Percentiles rank a stretch among this genome's conserved stretches.
These are phyloP conservation scores for Pichia sp. DNA, from an alignment of 1,139 yeast genomes.

Conservation along the genomic window DNA sequence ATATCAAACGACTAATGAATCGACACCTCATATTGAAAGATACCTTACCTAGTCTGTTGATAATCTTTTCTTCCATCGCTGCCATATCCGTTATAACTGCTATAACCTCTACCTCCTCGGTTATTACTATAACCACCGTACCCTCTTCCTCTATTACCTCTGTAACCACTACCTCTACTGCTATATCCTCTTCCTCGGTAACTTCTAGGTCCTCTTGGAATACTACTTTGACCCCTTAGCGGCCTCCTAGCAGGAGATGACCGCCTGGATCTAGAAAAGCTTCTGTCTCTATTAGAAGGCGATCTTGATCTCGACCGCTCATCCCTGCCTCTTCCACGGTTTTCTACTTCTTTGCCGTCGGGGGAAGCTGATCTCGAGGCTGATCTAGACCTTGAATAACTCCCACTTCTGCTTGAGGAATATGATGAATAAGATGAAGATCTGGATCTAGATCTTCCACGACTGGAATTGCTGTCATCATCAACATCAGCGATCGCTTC, in stretches of 20 bases:
- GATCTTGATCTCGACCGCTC: constrained; percentile 13
- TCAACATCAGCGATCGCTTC: constrained; percentile 18
- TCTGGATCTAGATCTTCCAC: constrained; percentile 21
- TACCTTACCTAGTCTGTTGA: neutral
- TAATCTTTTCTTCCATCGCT: neutral
- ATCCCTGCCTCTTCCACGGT: neutral
- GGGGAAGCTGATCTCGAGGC: constrained; percentile 20
- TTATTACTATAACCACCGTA: neutral
- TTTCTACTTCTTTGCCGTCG: neutral
- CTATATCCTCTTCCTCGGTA: constrained; percentile 19
- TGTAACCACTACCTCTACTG: constrained; percentile 1
- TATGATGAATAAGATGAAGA: constrained; percentile 21
- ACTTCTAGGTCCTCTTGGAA: constrained; percentile 16
- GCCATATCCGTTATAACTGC: constrained; percentile 1
- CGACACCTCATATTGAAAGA: neutral
- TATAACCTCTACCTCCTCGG: constrained; percentile 7
- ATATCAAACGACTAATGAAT: neutral
- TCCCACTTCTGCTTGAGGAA: constrained; percentile 1
- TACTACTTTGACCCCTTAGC: neutral
- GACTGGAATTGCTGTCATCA: constrained; percentile 13
- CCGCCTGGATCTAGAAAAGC: constrained; percentile 14
- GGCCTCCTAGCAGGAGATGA: neutral
- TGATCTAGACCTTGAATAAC: constrained; percentile 26
- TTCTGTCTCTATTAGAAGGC: constrained; percentile 1
- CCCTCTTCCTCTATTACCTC: constrained; percentile 7